A percentile compares a stretch with the other conserved stretches of the same genome.
Evolutionary conservation across 1,139 yeast species (phyloP).

Genomic region (Wickerhamomyces sp.): DNA sequence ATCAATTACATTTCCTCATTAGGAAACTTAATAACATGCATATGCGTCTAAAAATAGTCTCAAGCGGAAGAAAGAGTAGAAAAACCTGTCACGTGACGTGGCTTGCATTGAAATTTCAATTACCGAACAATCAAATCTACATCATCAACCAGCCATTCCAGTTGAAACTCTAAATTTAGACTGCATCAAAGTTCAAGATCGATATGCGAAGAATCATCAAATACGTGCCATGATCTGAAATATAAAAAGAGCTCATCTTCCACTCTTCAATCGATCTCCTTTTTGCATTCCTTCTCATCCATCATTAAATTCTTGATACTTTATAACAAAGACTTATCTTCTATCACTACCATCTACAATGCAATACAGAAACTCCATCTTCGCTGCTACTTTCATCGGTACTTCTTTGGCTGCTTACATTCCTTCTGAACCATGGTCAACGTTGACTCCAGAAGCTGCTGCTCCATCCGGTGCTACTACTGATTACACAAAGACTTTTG

Average conservation of each 20-base stretch:
- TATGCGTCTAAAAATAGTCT: neutral
- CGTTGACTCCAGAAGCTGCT: constrained; percentile 56
- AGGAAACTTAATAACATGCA: neutral
- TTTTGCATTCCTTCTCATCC: neutral
- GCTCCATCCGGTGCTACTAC: constrained; percentile 50
- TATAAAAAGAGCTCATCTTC: neutral
- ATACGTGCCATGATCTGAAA: neutral
- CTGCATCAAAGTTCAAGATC: neutral
- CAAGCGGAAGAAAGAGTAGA: neutral
- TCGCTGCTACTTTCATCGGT: constrained; percentile 38
- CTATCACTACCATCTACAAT: constrained; percentile 10
- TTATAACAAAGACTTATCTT: neutral
- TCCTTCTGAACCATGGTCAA: constrained; percentile 66
- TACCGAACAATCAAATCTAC: neutral
- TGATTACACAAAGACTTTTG: constrained; percentile 54
- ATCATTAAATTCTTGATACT: neutral
- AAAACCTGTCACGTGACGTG: too few species aligned
- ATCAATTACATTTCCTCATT: neutral
- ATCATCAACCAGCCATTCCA: neutral
- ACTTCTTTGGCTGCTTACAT: constrained; percentile 54
- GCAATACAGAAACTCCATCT: constrained; percentile 27
- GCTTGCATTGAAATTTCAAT: too few species aligned
- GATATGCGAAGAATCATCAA: neutral
- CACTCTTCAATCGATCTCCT: neutral
- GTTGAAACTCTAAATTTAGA: too few species aligned